These are phyloP conservation scores for Suillus clintonianus DNA, from an alignment of 768 basidiomycete genomes.

Conservation along the genomic window DNA sequence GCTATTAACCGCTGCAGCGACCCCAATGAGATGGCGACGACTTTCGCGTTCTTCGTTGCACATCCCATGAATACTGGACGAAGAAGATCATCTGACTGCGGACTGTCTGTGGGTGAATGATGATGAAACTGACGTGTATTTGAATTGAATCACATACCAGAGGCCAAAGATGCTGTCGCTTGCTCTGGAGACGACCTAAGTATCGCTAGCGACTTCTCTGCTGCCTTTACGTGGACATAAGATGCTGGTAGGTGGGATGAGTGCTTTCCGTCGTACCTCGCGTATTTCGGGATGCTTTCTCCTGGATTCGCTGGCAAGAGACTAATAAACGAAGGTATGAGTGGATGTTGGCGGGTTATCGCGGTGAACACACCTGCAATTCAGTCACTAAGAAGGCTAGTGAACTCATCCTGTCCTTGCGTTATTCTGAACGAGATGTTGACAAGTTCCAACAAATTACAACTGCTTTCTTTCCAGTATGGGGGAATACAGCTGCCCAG, in stretches of 20 bases:
- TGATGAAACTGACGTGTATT: not conserved
- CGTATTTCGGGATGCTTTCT: constrained; percentile 91
- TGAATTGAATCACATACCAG: constrained; percentile 49
- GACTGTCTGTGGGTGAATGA: constrained; percentile 53
- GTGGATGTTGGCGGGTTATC: constrained; percentile 9
- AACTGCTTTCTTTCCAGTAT: not conserved
- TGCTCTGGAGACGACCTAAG: constrained; percentile 82
- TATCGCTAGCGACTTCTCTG: constrained; percentile 83
- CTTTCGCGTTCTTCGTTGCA: constrained; percentile 90
- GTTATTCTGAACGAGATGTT: not conserved
- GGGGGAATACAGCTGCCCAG: not conserved
- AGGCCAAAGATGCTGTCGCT: constrained; percentile 68
- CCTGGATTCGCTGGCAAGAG: constrained; percentile 85
- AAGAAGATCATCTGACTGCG: constrained; percentile 79
- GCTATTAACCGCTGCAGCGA: constrained; percentile 90
- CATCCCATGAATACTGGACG: constrained; percentile 93
- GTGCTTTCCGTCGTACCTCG: constrained; percentile 53
- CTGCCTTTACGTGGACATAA: constrained; percentile 53
- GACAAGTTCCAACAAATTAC: not conserved
- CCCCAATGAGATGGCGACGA: constrained; percentile 88
- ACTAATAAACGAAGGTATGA: constrained; percentile 42
- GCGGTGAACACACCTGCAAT: constrained; percentile 52
- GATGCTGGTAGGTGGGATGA: not conserved
- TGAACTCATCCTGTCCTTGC: constrained; percentile 52
- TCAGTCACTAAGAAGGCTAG: constrained; percentile 73